These are phyloP conservation scores for Blepharisma japonicum DNA, from an alignment of 73 alveolate species.

Conservation along the genomic window DNA sequence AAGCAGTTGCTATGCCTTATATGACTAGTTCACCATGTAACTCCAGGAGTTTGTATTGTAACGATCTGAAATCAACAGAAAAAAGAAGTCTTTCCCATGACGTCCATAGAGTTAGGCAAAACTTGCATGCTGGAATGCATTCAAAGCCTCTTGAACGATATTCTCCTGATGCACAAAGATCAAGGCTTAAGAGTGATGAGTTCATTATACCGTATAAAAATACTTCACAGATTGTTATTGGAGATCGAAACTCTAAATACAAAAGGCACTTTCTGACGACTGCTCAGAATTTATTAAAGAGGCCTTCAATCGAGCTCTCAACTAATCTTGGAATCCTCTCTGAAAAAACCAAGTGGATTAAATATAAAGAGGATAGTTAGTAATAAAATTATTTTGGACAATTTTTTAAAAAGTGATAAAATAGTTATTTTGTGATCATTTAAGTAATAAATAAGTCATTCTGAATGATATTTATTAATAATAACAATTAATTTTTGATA, in stretches of 20 bases:
- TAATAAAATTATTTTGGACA: too few species aligned
- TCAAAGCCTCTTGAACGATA: slow-evolving; percentile 66
- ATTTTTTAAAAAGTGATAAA: too few species aligned
- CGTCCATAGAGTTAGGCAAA: slow-evolving; percentile 30
- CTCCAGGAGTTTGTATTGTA: not conserved
- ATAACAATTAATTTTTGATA: too few species aligned
- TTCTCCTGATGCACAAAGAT: slow-evolving; percentile 49
- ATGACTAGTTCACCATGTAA: slow-evolving; percentile 5
- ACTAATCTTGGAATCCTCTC: slow-evolving; percentile 61
- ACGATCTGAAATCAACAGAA: slow-evolving; percentile 20
- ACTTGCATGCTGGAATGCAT: slow-evolving; percentile 63
- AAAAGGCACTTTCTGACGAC: slow-evolving; percentile 49
- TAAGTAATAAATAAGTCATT: too few species aligned
- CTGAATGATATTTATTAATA: too few species aligned
- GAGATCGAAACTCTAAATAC: slow-evolving; percentile 44
- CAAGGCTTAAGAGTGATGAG: slow-evolving; percentile 44
- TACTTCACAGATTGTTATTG: slow-evolving; percentile 42
- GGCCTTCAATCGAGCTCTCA: slow-evolving; percentile 37
- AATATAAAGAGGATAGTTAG: slow-evolving; percentile 24
- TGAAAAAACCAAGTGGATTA: slow-evolving; percentile 53
- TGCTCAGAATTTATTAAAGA: slow-evolving; percentile 15
- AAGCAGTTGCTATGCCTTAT: slow-evolving; percentile 65
- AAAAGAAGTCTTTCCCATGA: slow-evolving; percentile 34
- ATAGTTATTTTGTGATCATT: too few species aligned
- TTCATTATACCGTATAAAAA: slow-evolving; percentile 50